Evolutionary conservation across 768 basidiomycete genomes (phyloP).

Genomic region (Antrodiella citrinella): DNA sequence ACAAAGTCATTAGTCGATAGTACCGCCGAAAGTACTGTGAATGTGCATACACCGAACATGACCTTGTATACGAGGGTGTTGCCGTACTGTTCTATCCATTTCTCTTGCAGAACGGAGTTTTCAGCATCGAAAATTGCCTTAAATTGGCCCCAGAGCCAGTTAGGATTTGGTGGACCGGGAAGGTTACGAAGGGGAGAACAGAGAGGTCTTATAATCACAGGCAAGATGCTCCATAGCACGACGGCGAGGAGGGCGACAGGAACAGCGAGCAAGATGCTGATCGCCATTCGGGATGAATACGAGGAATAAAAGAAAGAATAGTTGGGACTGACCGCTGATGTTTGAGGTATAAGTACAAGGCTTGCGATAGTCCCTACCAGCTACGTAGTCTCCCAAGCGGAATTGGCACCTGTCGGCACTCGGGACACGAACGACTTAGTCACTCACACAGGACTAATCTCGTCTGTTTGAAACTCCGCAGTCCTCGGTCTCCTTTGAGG

Average conservation of each 20-base stretch:
- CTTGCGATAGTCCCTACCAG: no score
- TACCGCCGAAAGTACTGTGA: no score
- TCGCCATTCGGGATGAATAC: no score
- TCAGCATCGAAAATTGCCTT: conserved; percentile 35
- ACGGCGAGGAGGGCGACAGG: neutral
- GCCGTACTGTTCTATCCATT: conserved; percentile 45
- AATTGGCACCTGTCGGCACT: no score
- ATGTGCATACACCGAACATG: conserved; percentile 35
- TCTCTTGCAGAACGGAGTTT: conserved; percentile 27
- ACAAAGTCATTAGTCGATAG: neutral
- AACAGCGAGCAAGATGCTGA: neutral
- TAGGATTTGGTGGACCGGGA: conserved; percentile 40
- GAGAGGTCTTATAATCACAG: neutral
- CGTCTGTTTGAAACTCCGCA: no score
- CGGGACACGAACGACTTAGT: no score
- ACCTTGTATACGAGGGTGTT: conserved; percentile 35
- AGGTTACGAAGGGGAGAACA: conserved; percentile 37
- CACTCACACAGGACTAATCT: no score
- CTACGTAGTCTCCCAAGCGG: no score
- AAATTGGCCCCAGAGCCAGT: conserved; percentile 42
- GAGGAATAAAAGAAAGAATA: no score
- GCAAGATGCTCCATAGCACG: neutral
- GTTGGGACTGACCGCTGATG: no score
- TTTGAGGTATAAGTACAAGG: no score
- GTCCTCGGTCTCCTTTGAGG: no score